Evolutionary conservation across 148 eudicot species (phyloP).

Genomic region (Polygonum maritimum): DNA sequence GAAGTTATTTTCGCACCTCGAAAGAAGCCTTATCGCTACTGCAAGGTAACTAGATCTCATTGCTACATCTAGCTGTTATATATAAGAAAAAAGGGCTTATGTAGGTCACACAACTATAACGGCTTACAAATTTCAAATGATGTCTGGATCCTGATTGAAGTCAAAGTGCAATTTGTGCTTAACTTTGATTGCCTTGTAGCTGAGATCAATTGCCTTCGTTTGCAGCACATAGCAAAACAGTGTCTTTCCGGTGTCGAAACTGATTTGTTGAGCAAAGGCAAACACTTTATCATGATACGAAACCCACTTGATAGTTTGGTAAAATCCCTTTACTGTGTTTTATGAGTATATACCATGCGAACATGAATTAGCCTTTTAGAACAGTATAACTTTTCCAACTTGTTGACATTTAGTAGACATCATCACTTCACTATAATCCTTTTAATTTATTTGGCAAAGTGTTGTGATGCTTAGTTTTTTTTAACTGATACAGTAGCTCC

Average conservation of each 20-base stretch:
- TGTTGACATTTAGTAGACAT: no score
- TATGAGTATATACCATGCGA: neutral
- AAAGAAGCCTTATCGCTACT: conserved; percentile 65
- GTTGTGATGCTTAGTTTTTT: neutral
- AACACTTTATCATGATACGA: conserved; percentile 76
- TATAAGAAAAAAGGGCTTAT: no score
- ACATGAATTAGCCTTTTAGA: neutral
- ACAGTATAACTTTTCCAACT: neutral
- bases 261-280: conserved; percentile 73
- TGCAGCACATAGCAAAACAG: conserved; percentile 86
- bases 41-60: conserved; percentile 54
- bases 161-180: no score
- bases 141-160: no score
- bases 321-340: neutral
- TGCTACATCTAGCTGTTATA: neutral
- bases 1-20: conserved; percentile 68
- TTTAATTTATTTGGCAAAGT: no score
- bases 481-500: neutral
- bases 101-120: no score
- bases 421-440: no score
- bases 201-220: neutral
- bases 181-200: no score
- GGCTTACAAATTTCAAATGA: no score
- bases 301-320: conserved; percentile 87
- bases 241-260: conserved; percentile 45